These are phyloP conservation scores for Cercophora samala DNA, from an alignment of 495 filamentous ascomycete genomes.

Conservation along the genomic window DNA sequence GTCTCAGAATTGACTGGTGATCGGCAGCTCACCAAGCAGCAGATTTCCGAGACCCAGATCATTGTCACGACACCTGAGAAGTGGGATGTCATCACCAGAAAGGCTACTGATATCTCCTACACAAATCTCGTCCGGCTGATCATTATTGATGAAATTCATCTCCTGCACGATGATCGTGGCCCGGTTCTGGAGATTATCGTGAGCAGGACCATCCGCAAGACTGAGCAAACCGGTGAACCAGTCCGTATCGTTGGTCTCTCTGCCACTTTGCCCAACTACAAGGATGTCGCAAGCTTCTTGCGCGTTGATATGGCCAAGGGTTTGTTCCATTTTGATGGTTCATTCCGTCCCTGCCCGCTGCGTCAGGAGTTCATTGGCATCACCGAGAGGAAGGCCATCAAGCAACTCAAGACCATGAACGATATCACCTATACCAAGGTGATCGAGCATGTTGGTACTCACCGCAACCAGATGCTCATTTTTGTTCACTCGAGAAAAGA, in stretches of 20 bases:
- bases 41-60: slow-evolving; percentile 95
- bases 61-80: slow-evolving; percentile 99
- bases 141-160: slow-evolving; percentile 96
- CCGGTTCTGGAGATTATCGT: slow-evolving; percentile 97
- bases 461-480: slow-evolving; percentile 94
- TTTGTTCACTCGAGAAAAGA: slow-evolving; percentile 98
- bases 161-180: slow-evolving; percentile 95
- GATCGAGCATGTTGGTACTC: slow-evolving; percentile 87
- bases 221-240: slow-evolving; percentile 87
- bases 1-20: slow-evolving; percentile 95
- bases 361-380: slow-evolving; percentile 97
- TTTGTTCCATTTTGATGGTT: slow-evolving; percentile 94
- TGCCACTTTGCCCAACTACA: slow-evolving; percentile 94
- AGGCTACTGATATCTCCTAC: slow-evolving; percentile 94
- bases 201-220: slow-evolving; percentile 84
- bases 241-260: slow-evolving; percentile 90
- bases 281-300: slow-evolving; percentile 93
- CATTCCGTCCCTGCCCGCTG: slow-evolving; percentile 87
- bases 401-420: slow-evolving; percentile 99
- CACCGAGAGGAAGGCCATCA: slow-evolving; percentile 97
- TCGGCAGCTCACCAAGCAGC: slow-evolving; percentile 96
- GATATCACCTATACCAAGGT: slow-evolving; percentile 98
- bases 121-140: slow-evolving; percentile 93
- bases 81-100: slow-evolving; percentile 98
- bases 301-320: slow-evolving; percentile 83